Conservation (phyloP, 208 protist genomes). For the Lotmaria passim region DNA sequence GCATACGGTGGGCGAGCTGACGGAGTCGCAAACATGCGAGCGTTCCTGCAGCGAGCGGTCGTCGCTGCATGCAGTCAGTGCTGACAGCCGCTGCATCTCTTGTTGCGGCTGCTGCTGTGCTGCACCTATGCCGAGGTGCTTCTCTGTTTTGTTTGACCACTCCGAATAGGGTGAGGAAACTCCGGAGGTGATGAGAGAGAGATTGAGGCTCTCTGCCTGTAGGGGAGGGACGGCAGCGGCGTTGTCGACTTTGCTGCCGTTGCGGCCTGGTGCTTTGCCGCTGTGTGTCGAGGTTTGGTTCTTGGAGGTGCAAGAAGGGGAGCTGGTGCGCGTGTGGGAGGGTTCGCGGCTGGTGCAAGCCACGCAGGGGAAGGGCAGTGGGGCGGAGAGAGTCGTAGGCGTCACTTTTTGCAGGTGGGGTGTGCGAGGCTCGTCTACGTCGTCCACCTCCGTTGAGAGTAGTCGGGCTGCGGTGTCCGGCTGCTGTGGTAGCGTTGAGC, state of each 20-base stretch:
- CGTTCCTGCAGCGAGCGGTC: background rate
- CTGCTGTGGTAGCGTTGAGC: background rate
- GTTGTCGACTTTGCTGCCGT: too few species aligned
- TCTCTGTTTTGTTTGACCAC: constrained; percentile 22
- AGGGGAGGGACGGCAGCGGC: background rate
- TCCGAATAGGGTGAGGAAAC: constrained; percentile 15
- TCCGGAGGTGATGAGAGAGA: constrained; percentile 22
- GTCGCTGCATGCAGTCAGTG: background rate
- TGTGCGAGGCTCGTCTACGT: background rate
- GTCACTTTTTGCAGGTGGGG: background rate
- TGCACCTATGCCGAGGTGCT: background rate
- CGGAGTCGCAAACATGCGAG: background rate
- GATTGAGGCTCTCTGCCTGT: constrained; percentile 1
- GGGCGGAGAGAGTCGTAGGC: background rate
- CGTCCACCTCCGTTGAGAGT: background rate
- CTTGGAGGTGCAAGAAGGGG: background rate
- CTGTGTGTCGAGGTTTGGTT: background rate
- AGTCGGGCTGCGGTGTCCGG: constrained; percentile 10
- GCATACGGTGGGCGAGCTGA: background rate
- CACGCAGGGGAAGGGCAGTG: background rate
- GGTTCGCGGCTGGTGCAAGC: background rate
- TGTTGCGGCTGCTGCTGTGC: constrained; percentile 1
- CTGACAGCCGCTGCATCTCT: background rate
- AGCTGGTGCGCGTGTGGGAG: background rate
- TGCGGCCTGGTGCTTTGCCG: background rate